phyloP scores from a whole-genome alignment of 192 early-diverging fungal species.

The Coemansia sp. region DNA sequence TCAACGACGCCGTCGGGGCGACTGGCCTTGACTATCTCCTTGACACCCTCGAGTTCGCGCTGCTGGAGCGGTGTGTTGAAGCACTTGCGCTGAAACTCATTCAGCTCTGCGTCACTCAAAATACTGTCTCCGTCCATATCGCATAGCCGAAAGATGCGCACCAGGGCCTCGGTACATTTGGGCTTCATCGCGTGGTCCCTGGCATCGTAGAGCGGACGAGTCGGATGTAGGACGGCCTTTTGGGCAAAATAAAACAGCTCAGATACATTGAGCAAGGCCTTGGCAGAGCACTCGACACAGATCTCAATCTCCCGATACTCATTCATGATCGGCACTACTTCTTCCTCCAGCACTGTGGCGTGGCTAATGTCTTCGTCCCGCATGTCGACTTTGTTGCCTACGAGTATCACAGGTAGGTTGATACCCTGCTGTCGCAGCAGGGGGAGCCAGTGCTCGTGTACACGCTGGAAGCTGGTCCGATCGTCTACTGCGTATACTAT shows the following conservation, averaged over 20 bases:
- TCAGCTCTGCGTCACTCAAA: constrained; percentile 92
- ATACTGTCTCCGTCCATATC: constrained; percentile 93
- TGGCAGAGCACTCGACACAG: constrained; percentile 99
- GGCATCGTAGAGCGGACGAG: constrained; percentile 95
- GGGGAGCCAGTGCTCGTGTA: constrained; percentile 92
- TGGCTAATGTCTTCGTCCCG: constrained; percentile 76
- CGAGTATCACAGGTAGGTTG: constrained; percentile 92
- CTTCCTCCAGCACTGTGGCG: constrained; percentile 87
- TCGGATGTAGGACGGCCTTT: constrained; percentile 98
- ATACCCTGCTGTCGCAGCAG: constrained; percentile 89
- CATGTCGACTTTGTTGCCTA: constrained; percentile 56
- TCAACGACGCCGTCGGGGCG: constrained; percentile 86
- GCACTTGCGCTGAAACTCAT: constrained; percentile 95
- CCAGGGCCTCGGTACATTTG: constrained; percentile 88
- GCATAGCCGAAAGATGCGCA: constrained; percentile 94
- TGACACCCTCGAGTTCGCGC: constrained; percentile 95
- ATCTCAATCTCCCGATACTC: constrained; percentile 99
- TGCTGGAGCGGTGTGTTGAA: constrained; percentile 95
- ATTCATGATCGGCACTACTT: constrained; percentile 98
- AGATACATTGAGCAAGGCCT: constrained; percentile 90
- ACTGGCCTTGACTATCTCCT: constrained; percentile 90
- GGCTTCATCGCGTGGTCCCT: constrained; percentile 88
- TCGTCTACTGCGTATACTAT: constrained; percentile 95
- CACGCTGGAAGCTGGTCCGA: constrained; percentile 81
- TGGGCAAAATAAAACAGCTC: constrained; percentile 99